Evolutionary conservation across 2,329 filamentous ascomycete genomes (phyloP).

Genomic region (Aureobasidium namibiae): DNA sequence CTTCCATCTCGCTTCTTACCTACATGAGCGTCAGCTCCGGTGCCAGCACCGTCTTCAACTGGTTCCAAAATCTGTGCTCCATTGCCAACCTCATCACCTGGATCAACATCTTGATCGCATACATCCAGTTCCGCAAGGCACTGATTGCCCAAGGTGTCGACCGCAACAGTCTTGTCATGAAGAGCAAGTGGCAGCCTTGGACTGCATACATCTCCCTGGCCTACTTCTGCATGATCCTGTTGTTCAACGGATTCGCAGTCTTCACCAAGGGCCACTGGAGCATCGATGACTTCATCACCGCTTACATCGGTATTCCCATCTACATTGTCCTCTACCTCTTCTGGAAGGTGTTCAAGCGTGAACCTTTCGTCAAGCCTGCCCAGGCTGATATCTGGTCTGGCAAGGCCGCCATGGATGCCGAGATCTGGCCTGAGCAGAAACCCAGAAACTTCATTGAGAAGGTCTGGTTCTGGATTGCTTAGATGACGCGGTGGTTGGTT

Average conservation of each 20-base stretch:
- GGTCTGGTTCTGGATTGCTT: slow-evolving; percentile 43
- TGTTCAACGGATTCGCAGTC: slow-evolving; percentile 56
- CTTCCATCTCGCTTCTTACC: slow-evolving; percentile 48
- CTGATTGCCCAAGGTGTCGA: slow-evolving; percentile 22
- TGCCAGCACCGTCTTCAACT: slow-evolving; percentile 25
- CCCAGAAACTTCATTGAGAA: slow-evolving; percentile 38
- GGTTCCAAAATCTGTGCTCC: slow-evolving; percentile 29
- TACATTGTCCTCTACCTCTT: slow-evolving; percentile 43
- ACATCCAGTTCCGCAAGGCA: slow-evolving; percentile 24
- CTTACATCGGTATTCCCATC: slow-evolving; percentile 22
- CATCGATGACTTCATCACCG: slow-evolving; percentile 42
- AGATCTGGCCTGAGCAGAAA: slow-evolving; percentile 35
- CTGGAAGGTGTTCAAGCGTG: slow-evolving; percentile 60
- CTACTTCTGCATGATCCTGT: slow-evolving; percentile 53
- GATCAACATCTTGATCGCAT: slow-evolving; percentile 22
- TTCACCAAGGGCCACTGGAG: slow-evolving; percentile 43
- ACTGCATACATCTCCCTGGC: slow-evolving; percentile 53
- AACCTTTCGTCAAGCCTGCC: slow-evolving; percentile 37
- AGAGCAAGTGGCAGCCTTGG: slow-evolving; percentile 39
- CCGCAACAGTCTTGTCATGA: slow-evolving; percentile 39
- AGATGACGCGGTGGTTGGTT: slow-evolving; percentile 19
- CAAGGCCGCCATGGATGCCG: slow-evolving; percentile 39
- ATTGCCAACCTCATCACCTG: slow-evolving; percentile 27
- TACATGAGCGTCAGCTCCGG: slow-evolving; percentile 41
- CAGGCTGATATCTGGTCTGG: slow-evolving; percentile 40